Conservation (phyloP, 805 yeast genomes). For the Schwanniomyces sp. region DNA sequence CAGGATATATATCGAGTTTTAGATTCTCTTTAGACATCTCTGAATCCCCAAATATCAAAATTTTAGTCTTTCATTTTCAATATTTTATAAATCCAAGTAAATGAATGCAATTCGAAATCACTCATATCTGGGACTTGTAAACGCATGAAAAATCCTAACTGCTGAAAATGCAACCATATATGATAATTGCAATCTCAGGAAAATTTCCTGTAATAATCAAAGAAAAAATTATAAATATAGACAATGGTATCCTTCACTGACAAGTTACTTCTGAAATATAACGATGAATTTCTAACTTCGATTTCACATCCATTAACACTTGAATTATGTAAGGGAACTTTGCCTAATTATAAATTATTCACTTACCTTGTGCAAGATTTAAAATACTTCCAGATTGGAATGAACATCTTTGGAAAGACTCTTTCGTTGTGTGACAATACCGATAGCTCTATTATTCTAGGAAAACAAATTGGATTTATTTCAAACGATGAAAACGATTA, state of each 20-base stretch:
- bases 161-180: background rate
- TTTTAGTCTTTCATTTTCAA: background rate
- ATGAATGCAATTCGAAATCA: background rate
- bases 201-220: background rate
- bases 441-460: constrained; percentile 36
- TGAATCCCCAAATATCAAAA: background rate
- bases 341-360: constrained; percentile 41
- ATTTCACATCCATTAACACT: constrained; percentile 41
- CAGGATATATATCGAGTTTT: background rate
- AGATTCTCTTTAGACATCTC: background rate
- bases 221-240: too few species aligned
- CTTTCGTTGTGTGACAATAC: constrained; percentile 43
- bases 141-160: background rate
- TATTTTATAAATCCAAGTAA: background rate
- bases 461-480: constrained; percentile 53
- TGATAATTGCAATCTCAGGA: background rate
- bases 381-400: constrained; percentile 43
- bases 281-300: constrained; percentile 22
- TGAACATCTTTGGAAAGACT: constrained; percentile 44
- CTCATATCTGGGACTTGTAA: background rate
- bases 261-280: constrained; percentile 11
- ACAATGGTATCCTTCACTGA: constrained; percentile 9
- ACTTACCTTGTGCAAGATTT: constrained; percentile 51
- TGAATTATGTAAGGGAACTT: constrained; percentile 47
- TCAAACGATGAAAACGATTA: constrained; percentile 50